phyloP scores from a whole-genome alignment of 2,329 filamentous ascomycete species.

The Trichophyton rubrum region DNA sequence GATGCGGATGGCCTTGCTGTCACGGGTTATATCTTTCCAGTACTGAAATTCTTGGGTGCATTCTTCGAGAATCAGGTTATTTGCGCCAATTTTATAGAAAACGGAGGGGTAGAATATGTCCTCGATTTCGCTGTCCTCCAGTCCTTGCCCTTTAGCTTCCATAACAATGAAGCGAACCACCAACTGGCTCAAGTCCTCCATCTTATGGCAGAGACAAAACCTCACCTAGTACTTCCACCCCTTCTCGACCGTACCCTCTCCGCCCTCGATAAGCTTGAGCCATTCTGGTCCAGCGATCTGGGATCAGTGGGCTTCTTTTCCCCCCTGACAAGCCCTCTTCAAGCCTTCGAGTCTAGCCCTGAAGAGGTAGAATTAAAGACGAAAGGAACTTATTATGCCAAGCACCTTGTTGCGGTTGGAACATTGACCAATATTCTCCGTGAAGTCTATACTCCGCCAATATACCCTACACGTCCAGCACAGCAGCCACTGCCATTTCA shows the following conservation, averaged over 20 bases:
- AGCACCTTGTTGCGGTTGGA: constrained; percentile 65
- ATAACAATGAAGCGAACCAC: constrained; percentile 53
- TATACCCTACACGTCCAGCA: constrained; percentile 51
- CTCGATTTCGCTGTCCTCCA: constrained; percentile 74
- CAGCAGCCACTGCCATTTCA: constrained; percentile 53
- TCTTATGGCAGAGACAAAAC: constrained; percentile 65
- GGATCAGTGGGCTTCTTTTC: constrained; percentile 52
- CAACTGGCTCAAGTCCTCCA: constrained; percentile 63
- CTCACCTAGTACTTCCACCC: constrained; percentile 69
- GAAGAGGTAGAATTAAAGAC: constrained; percentile 30
- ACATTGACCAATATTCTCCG: constrained; percentile 63
- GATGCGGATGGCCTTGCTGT: constrained; percentile 42
- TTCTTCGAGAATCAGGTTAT: constrained; percentile 65
- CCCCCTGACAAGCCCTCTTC: constrained; percentile 40
- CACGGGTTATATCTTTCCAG: constrained; percentile 59
- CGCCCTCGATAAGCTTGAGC: constrained; percentile 54
- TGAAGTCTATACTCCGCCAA: constrained; percentile 54
- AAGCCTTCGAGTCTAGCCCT: constrained; percentile 13
- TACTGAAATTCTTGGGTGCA: constrained; percentile 62
- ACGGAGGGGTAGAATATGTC: constrained; percentile 69
- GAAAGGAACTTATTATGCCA: constrained; percentile 64
- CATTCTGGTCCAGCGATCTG: constrained; percentile 45
- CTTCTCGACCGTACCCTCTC: constrained; percentile 61
- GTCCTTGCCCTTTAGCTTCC: constrained; percentile 62
- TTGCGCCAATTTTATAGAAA: constrained; percentile 61